Percentiles rank a stretch among this genome's conserved stretches.
Evolutionary conservation across 306 rosid genomes (phyloP).

Genomic region (Ormosia emarginata): DNA sequence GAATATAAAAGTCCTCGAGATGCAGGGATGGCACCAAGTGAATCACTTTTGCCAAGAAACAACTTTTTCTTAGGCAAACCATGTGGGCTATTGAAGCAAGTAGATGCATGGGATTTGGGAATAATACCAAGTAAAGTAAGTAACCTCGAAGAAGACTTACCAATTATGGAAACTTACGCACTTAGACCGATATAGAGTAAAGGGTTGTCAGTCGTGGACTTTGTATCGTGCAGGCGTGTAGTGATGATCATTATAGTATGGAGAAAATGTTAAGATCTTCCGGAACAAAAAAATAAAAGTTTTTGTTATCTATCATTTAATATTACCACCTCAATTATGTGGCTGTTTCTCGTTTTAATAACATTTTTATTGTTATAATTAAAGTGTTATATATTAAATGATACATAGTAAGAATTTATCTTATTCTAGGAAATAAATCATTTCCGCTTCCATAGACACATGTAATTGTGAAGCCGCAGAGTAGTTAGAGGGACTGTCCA

Average conservation of each 20-base stretch:
- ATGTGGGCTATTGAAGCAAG: slow-evolving; percentile 50
- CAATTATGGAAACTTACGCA: slow-evolving; percentile 37
- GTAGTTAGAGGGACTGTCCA: no score
- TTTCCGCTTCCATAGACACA: no score
- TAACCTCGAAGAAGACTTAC: slow-evolving; percentile 22
- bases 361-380: no score
- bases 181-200: slow-evolving; percentile 14
- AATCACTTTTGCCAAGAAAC: neutral
- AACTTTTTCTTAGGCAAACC: slow-evolving; percentile 18
- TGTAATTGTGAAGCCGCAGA: no score
- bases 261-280: no score
- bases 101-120: slow-evolving; percentile 47
- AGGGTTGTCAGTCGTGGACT: slow-evolving; percentile 19
- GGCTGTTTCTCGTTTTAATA: no score
- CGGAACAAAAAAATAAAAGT: no score
- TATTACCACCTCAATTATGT: no score
- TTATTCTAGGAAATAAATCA: no score
- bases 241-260: neutral
- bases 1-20: neutral
- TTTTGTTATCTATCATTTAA: no score
- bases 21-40: neutral
- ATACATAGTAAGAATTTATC: no score
- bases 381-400: no score
- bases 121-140: slow-evolving; percentile 30
- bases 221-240: slow-evolving; percentile 31